These are phyloP conservation scores for Aureobasidium vineae DNA, from an alignment of 2,329 filamentous ascomycete genomes.

Conservation along the genomic window DNA sequence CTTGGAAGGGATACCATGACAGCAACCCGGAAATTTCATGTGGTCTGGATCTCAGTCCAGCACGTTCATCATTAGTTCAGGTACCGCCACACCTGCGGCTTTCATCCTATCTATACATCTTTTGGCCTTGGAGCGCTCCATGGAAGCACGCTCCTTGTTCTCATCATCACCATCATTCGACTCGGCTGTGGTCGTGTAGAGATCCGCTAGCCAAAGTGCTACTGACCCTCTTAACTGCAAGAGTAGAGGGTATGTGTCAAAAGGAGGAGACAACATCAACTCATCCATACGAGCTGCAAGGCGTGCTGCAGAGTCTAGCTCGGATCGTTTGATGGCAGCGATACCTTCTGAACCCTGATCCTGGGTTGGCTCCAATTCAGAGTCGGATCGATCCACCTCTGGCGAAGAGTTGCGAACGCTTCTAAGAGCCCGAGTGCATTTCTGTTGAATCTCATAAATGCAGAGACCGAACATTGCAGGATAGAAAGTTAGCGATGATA, in stretches of 20 bases:
- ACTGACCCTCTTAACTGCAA: conserved; percentile 71
- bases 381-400: conserved; percentile 28
- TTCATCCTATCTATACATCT: conserved; percentile 13
- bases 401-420: conserved; percentile 30
- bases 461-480: conserved; percentile 77
- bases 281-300: conserved; percentile 70
- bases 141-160: conserved; percentile 6
- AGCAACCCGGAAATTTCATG: background rate
- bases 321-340: conserved; percentile 33
- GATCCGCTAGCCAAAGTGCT: conserved; percentile 70
- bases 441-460: conserved; percentile 68
- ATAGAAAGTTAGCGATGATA: conserved; percentile 74
- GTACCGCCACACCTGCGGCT: background rate
- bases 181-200: conserved; percentile 41
- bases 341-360: conserved; percentile 22
- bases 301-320: conserved; percentile 59
- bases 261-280: conserved; percentile 67
- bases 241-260: conserved; percentile 64
- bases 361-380: conserved; percentile 30
- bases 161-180: conserved; percentile 3
- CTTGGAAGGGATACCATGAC: background rate
- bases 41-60: background rate
- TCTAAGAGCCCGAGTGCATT: conserved; percentile 53
- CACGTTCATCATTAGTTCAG: background rate
- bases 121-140: conserved; percentile 4